Evolutionary conservation across 768 basidiomycete species (phyloP).

Genomic region (Psilocybe cyanescens): DNA sequence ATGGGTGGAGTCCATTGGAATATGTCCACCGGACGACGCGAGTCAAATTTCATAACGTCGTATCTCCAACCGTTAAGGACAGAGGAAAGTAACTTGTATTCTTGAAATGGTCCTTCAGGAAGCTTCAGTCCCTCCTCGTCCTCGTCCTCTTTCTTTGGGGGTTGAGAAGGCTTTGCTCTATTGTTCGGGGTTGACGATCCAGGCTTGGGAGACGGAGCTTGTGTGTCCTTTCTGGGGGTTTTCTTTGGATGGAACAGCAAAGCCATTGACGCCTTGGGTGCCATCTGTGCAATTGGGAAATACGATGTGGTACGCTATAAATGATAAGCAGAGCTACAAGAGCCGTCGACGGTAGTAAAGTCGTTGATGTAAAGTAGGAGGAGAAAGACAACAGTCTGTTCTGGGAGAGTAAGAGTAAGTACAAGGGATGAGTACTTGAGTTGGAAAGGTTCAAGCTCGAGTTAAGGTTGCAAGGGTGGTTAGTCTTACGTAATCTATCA

Average conservation of each 20-base stretch:
- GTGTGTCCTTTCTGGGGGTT: conserved; percentile 41
- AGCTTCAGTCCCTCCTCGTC: conserved; percentile 57
- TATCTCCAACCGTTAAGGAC: conserved; percentile 88
- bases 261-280: conserved; percentile 46
- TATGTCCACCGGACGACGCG: conserved; percentile 72
- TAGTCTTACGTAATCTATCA: too few species aligned
- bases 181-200: conserved; percentile 34
- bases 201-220: conserved; percentile 42
- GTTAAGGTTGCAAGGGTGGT: too few species aligned
- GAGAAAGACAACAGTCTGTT: not conserved
- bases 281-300: conserved; percentile 33
- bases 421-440: too few species aligned
- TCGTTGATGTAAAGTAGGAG: not conserved
- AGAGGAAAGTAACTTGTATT: conserved; percentile 80
- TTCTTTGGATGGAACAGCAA: conserved; percentile 75
- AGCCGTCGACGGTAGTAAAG: not conserved
- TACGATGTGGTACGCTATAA: not conserved
- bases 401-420: too few species aligned
- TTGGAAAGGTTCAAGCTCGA: too few species aligned
- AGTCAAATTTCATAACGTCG: conserved; percentile 92
- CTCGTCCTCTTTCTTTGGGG: conserved; percentile 27
- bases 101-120: conserved; percentile 71
- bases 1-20: conserved; percentile 73
- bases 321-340: not conserved
- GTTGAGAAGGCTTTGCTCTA: conserved; percentile 10